A percentile compares a stretch with the other conserved stretches of the same genome.
These are phyloP conservation scores for Arthroderma uncinatum DNA, from an alignment of 2,329 filamentous ascomycete genomes.

Conservation along the genomic window DNA sequence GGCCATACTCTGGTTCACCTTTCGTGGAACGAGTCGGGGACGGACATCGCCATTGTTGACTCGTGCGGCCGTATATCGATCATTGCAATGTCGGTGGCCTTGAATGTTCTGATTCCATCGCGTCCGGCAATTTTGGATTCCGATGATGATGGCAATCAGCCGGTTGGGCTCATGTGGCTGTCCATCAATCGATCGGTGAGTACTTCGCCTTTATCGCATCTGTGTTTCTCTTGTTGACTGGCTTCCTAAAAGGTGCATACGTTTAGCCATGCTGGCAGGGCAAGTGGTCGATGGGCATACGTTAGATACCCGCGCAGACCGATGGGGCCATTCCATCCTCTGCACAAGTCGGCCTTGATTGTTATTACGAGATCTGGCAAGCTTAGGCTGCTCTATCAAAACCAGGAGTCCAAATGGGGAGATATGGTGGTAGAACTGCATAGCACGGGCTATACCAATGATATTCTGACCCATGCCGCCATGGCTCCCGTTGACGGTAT, in stretches of 20 bases:
- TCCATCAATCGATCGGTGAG: slow-evolving; percentile 43
- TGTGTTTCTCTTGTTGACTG: slow-evolving; percentile 8
- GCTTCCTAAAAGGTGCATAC: slow-evolving; percentile 27
- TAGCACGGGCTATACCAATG: slow-evolving; percentile 58
- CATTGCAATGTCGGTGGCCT: slow-evolving; percentile 55
- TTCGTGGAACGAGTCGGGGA: slow-evolving; percentile 64
- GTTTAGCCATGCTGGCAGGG: slow-evolving; percentile 51
- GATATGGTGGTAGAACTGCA: slow-evolving; percentile 66
- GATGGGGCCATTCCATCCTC: slow-evolving; percentile 57
- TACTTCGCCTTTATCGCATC: background rate
- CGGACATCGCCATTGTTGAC: slow-evolving; percentile 77
- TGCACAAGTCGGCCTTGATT: slow-evolving; percentile 61
- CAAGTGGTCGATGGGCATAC: slow-evolving; percentile 55
- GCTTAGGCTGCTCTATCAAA: slow-evolving; percentile 66
- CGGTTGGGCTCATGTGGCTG: slow-evolving; percentile 84
- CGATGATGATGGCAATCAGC: slow-evolving; percentile 60
- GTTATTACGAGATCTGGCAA: slow-evolving; percentile 64
- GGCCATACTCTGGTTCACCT: slow-evolving; percentile 65
- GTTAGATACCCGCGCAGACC: slow-evolving; percentile 55
- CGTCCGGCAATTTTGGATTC: slow-evolving; percentile 56
- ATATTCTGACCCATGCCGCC: slow-evolving; percentile 69
- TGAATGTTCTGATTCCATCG: slow-evolving; percentile 59
- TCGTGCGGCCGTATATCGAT: slow-evolving; percentile 65
- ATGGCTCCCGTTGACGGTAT: slow-evolving; percentile 59
- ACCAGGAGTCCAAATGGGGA: slow-evolving; percentile 59